phyloP scores from a whole-genome alignment of 805 yeast genomes.

The Candida oleophila region DNA sequence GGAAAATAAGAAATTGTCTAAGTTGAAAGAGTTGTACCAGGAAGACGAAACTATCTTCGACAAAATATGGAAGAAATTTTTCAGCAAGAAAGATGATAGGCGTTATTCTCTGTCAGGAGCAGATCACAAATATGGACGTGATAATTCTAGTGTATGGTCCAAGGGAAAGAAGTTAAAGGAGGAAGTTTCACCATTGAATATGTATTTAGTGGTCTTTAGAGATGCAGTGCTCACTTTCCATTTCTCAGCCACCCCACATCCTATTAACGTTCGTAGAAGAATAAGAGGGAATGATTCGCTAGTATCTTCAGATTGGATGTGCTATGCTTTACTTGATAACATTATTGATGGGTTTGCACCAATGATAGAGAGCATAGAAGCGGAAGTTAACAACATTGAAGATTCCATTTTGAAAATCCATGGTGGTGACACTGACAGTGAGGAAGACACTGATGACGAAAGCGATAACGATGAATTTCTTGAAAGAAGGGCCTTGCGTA shows the following conservation, averaged over 20 bases:
- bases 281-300: conserved; percentile 86
- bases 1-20: conserved; percentile 42
- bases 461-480: conserved; percentile 7
- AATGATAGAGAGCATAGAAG: conserved; percentile 89
- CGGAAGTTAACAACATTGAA: conserved; percentile 92
- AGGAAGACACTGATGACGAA: conserved; percentile 22
- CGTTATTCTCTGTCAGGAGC: conserved; percentile 7
- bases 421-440: conserved; percentile 52
- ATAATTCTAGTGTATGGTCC: background rate
- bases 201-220: conserved; percentile 88
- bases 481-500: conserved; percentile 3
- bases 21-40: conserved; percentile 37
- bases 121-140: conserved; percentile 20
- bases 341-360: conserved; percentile 98
- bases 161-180: conserved; percentile 33
- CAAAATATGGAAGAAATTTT: conserved; percentile 13
- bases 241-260: conserved; percentile 93
- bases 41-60: conserved; percentile 15
- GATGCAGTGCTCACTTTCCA: conserved; percentile 93
- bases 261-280: conserved; percentile 91
- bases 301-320: conserved; percentile 94
- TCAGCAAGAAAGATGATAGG: conserved; percentile 1
- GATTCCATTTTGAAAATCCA: conserved; percentile 89
- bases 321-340: conserved; percentile 94
- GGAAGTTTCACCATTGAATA: conserved; percentile 84